Conservation (phyloP, 2,329 filamentous ascomycete genomes). For the Cordyceps cicadae region DNA sequence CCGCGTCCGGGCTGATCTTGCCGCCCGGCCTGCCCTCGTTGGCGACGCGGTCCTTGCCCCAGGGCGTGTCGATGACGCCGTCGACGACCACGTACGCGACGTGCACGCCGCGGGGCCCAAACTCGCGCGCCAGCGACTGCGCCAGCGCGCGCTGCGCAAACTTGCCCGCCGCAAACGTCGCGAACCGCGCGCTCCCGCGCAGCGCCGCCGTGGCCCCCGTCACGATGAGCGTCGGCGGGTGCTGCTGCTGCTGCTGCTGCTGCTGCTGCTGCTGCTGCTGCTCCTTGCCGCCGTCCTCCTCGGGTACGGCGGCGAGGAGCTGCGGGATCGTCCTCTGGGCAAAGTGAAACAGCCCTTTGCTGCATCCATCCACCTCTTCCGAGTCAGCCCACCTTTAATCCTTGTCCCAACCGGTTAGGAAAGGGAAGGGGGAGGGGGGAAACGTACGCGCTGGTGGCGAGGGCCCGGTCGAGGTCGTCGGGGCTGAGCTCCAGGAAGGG, state of each 20-base stretch:
- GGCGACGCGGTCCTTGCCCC: slow-evolving; percentile 45
- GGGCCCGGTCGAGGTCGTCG: slow-evolving; percentile 40
- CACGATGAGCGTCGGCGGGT: slow-evolving; percentile 75
- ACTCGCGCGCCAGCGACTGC: slow-evolving; percentile 73
- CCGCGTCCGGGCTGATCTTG: slow-evolving; percentile 67
- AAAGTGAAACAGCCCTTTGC: slow-evolving; percentile 67
- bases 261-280: slow-evolving; percentile 32
- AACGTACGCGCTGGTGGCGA: slow-evolving; percentile 42
- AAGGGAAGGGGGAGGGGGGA: no score
- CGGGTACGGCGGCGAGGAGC: slow-evolving; percentile 51
- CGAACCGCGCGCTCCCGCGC: slow-evolving; percentile 61
- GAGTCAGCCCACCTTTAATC: no score
- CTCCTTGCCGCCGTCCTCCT: slow-evolving; percentile 25
- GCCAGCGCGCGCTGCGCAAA: slow-evolving; percentile 68
- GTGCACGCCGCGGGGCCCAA: slow-evolving; percentile 76
- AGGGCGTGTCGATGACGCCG: slow-evolving; percentile 74
- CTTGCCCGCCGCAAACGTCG: slow-evolving; percentile 69
- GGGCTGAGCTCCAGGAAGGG: slow-evolving; percentile 49
- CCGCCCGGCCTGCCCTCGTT: slow-evolving; percentile 42
- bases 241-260: slow-evolving; percentile 25
- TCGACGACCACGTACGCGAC: slow-evolving; percentile 78
- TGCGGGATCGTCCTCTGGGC: slow-evolving; percentile 63
- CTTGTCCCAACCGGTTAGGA: no score
- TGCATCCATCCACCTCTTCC: slow-evolving; percentile 18
- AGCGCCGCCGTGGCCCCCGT: slow-evolving; percentile 79